phyloP scores from a whole-genome alignment of 768 basidiomycete genomes.

The Leccinum fibrillosum region DNA sequence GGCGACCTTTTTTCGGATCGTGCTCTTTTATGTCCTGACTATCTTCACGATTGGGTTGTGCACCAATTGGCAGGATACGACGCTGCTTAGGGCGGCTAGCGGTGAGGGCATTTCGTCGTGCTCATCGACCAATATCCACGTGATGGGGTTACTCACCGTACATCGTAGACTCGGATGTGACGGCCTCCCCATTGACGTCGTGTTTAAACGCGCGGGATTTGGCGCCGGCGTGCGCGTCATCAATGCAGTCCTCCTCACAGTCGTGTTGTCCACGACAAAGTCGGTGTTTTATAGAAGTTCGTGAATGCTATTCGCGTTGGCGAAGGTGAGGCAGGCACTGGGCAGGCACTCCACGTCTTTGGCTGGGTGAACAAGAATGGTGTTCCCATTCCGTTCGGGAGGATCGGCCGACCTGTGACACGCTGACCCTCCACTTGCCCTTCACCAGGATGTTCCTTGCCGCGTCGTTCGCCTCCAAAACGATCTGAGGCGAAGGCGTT shows the following conservation, averaged over 20 bases:
- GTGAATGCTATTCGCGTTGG: conserved; percentile 56
- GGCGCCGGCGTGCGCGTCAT: conserved; percentile 57
- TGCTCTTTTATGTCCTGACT: conserved; percentile 62
- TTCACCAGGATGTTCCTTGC: conserved; percentile 43
- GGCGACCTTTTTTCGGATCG: conserved; percentile 63
- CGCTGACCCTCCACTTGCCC: neutral
- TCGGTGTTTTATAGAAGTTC: conserved; percentile 66
- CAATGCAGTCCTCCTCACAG: conserved; percentile 66
- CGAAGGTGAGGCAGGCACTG: conserved; percentile 47
- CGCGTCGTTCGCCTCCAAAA: conserved; percentile 46
- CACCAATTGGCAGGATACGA: conserved; percentile 57
- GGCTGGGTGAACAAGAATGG: conserved; percentile 62
- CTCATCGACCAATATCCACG: neutral
- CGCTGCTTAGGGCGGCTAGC: conserved; percentile 44
- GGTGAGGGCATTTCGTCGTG: conserved; percentile 24
- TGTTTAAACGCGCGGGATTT: conserved; percentile 61
- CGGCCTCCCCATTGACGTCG: conserved; percentile 63
- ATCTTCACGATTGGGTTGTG: conserved; percentile 64
- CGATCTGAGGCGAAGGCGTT: conserved; percentile 55
- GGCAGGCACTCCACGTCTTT: conserved; percentile 55
- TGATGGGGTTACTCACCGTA: neutral
- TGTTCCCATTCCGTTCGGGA: conserved; percentile 53
- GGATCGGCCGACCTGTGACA: neutral
- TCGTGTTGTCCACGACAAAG: conserved; percentile 61
- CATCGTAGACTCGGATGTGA: conserved; percentile 43